Percentiles rank a stretch among this genome's conserved stretches.
Evolutionary conservation across 177 flowering plant species (phyloP).

Genomic region (Vitis hybrid): DNA sequence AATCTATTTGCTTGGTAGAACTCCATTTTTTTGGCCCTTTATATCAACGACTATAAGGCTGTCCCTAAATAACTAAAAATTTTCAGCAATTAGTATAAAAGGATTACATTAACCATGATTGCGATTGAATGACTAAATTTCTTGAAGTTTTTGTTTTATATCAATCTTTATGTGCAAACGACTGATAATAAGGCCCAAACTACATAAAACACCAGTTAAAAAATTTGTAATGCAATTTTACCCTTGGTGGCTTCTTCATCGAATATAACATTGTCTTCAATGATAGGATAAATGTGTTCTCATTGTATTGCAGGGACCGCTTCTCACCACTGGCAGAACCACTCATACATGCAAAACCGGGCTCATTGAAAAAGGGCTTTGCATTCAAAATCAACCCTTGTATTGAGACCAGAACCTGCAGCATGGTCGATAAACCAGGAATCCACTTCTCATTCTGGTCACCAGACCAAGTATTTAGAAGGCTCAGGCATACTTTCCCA

Average conservation of each 20-base stretch:
- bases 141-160: background rate
- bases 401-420: conserved; percentile 83
- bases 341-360: conserved; percentile 42
- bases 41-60: too few species aligned
- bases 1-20: too few species aligned
- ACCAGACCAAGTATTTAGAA: conserved; percentile 78
- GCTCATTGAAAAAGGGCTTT: conserved; percentile 82
- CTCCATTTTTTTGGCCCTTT: too few species aligned
- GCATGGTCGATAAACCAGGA: conserved; percentile 64
- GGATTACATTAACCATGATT: background rate
- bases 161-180: background rate
- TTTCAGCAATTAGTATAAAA: too few species aligned
- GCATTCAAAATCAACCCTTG: conserved; percentile 80
- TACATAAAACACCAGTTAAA: background rate
- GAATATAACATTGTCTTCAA: conserved; percentile 66
- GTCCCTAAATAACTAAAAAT: too few species aligned
- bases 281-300: conserved; percentile 47
- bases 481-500: conserved; percentile 88
- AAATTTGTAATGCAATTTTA: conserved; percentile 12
- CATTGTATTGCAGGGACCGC: conserved; percentile 52
- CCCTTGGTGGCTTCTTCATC: conserved; percentile 70
- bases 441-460: conserved; percentile 62
- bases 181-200: background rate
- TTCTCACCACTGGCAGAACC: conserved; percentile 48
- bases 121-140: background rate